These are phyloP conservation scores for Quercus gilva DNA, from an alignment of 306 rosid genomes.

Conservation along the genomic window DNA sequence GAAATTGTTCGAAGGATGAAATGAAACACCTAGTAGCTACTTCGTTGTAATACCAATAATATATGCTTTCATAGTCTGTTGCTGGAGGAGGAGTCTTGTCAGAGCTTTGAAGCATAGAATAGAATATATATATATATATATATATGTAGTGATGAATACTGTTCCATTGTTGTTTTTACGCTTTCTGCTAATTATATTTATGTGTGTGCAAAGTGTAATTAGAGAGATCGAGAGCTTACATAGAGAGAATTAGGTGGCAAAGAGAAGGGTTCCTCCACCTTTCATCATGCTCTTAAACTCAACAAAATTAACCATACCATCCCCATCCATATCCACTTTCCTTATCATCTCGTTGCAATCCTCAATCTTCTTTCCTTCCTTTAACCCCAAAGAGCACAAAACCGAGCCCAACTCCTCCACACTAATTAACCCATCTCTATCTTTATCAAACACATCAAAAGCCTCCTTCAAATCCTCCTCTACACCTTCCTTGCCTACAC, in stretches of 20 bases:
- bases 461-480: slow-evolving; percentile 61
- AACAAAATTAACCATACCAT: slow-evolving; percentile 82
- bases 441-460: slow-evolving; percentile 81
- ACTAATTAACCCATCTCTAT: slow-evolving; percentile 64
- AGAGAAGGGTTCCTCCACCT: slow-evolving; percentile 33
- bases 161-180: neutral
- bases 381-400: slow-evolving; percentile 58
- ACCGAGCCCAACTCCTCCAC: slow-evolving; percentile 68
- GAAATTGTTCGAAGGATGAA: neutral
- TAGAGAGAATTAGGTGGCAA: slow-evolving; percentile 10
- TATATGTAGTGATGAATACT: neutral
- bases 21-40: neutral
- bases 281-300: slow-evolving; percentile 93
- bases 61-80: neutral
- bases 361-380: slow-evolving; percentile 62
- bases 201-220: neutral
- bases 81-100: neutral
- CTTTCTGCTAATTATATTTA: neutral
- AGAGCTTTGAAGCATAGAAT: neutral
- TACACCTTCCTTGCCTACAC: neutral
- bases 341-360: slow-evolving; percentile 73
- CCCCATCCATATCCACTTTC: slow-evolving; percentile 88
- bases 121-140: neutral
- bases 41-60: neutral
- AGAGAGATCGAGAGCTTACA: neutral